phyloP scores from a whole-genome alignment of 805 yeast genomes.

The Wickerhamomyces sydowiorum region DNA sequence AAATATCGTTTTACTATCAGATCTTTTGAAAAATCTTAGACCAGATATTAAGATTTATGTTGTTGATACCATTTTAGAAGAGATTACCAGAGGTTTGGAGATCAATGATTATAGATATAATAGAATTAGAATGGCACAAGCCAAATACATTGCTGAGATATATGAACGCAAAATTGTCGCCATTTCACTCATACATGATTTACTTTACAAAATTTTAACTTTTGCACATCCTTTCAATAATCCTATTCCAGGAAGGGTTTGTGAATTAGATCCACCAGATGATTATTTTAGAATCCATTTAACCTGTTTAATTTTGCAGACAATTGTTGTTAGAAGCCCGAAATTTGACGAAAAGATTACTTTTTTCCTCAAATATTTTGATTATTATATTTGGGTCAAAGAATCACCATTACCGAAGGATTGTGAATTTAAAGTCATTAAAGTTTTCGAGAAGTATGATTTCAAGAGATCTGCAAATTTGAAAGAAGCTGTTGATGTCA shows the following conservation, averaged over 20 bases:
- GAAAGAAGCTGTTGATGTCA: conserved; percentile 36
- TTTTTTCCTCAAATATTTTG: conserved; percentile 52
- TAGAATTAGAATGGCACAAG: conserved; percentile 56
- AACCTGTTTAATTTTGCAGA: conserved; percentile 36
- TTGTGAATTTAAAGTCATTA: conserved; percentile 45
- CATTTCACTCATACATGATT: conserved; percentile 39
- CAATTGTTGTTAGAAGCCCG: conserved; percentile 16
- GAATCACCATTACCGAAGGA: conserved; percentile 59
- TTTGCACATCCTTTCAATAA: conserved; percentile 59
- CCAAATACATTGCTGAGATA: conserved; percentile 54
- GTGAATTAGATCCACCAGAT: conserved; percentile 53
- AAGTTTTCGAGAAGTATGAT: conserved; percentile 32
- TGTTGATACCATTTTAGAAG: conserved; percentile 61
- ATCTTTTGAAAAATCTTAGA: conserved; percentile 34
- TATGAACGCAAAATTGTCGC: conserved; percentile 42
- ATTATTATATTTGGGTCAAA: conserved; percentile 65
- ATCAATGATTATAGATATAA: conserved; percentile 51
- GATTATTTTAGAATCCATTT: conserved; percentile 70
- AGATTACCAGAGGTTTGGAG: conserved; percentile 62
- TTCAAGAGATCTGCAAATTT: conserved; percentile 31
- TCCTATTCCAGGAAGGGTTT: conserved; percentile 39
- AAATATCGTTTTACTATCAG: conserved; percentile 44
- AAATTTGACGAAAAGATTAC: conserved; percentile 23
- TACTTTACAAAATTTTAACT: conserved; percentile 51
- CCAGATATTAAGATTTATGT: conserved; percentile 38